Percentiles rank a stretch among this genome's conserved stretches.
These are phyloP conservation scores for Gossypium ekmanianum DNA, from an alignment of 345 rosid genomes.

Conservation along the genomic window DNA sequence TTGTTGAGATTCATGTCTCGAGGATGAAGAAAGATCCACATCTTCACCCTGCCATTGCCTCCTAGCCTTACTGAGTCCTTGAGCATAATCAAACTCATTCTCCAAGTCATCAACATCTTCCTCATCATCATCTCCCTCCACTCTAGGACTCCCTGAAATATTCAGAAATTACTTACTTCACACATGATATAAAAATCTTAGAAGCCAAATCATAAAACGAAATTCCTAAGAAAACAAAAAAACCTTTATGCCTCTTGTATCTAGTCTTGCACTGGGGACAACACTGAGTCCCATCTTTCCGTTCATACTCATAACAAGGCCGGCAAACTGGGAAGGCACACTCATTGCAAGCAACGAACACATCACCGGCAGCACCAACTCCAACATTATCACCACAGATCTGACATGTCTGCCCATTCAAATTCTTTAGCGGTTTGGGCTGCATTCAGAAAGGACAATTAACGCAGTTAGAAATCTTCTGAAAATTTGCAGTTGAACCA, in stretches of 20 bases:
- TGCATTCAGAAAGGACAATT: slow-evolving; percentile 33
- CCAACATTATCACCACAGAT: slow-evolving; percentile 95
- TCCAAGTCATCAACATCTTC: slow-evolving; percentile 95
- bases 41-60: slow-evolving; percentile 84
- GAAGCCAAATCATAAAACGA: not conserved
- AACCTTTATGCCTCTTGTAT: slow-evolving; percentile 91
- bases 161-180: not conserved
- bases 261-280: slow-evolving; percentile 99
- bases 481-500: not conserved
- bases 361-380: slow-evolving; percentile 54
- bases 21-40: slow-evolving; percentile 74
- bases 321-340: slow-evolving; percentile 99
- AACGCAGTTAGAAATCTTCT: slow-evolving; percentile 16
- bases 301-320: slow-evolving; percentile 96
- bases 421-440: slow-evolving; percentile 76
- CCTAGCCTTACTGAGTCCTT: slow-evolving; percentile 59
- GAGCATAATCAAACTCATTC: slow-evolving; percentile 85
- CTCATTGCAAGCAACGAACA: slow-evolving; percentile 96
- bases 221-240: slow-evolving; percentile 11
- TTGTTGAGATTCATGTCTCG: slow-evolving; percentile 81
- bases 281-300: slow-evolving; percentile 95
- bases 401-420: slow-evolving; percentile 83
- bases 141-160: slow-evolving; percentile 80
- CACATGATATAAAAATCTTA: not conserved
- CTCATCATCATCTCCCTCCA: slow-evolving; percentile 97